phyloP scores from a whole-genome alignment of 2,329 filamentous ascomycete genomes.

The Scedosporium dehoogii region DNA sequence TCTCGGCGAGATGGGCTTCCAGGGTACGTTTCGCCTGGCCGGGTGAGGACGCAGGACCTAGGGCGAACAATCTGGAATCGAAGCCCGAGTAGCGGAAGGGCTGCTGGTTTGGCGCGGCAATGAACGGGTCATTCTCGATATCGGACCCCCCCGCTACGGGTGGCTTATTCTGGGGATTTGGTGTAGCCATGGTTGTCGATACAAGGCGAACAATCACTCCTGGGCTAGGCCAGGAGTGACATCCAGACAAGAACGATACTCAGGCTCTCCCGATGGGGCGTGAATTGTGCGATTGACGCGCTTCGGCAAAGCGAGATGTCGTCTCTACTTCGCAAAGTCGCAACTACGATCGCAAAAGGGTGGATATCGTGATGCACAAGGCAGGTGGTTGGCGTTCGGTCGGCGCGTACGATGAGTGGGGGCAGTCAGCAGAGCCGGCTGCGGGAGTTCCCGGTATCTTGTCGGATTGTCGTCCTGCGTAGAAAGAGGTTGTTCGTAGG shows the following conservation, averaged over 20 bases:
- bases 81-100: slow-evolving; percentile 73
- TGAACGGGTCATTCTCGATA: slow-evolving; percentile 45
- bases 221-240: slow-evolving; percentile 3
- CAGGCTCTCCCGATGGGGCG: background rate
- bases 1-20: slow-evolving; percentile 86
- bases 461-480: background rate
- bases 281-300: background rate
- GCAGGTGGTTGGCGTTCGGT: background rate
- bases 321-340: background rate
- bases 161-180: slow-evolving; percentile 30
- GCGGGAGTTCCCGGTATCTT: background rate
- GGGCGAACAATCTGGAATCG: slow-evolving; percentile 68
- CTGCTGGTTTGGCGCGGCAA: slow-evolving; percentile 23
- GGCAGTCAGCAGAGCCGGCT: background rate
- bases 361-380: background rate
- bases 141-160: slow-evolving; percentile 27
- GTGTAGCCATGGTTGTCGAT: slow-evolving; percentile 29
- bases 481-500: background rate
- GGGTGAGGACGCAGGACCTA: slow-evolving; percentile 69
- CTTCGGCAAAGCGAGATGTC: background rate
- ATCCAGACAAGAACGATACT: background rate
- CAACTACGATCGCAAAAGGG: background rate
- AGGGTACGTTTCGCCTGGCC: slow-evolving; percentile 80
- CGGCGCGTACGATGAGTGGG: background rate
- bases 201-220: slow-evolving; percentile 3